Base-by-base conservation (phyloP, 805 yeast species). In the Candida taoyuanica region DNA sequence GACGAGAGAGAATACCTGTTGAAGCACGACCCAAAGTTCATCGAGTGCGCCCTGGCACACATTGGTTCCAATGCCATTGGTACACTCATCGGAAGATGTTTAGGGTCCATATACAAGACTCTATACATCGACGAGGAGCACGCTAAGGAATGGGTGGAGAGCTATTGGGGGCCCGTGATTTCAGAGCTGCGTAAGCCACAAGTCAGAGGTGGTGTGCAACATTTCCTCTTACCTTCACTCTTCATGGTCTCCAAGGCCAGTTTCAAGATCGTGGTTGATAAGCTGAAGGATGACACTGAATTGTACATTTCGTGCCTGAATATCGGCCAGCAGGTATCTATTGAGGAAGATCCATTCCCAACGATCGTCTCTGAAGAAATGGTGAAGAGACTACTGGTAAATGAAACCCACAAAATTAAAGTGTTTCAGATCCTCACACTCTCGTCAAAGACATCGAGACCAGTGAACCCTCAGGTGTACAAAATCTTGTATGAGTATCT, bases 31-130 rank as follows among this genome's bases (percentile, higher is more conserved):
- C 78, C 83, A 1, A 31, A 47, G 1, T 76, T 83, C 42, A 58
- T 77, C 4, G 48, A 47, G 3, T 61, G 61, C 8, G 69, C 83
- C n/a, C 52, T 83, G 12, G 49, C 60, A 3, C 58, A 68, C 14
- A 77, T 83, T 63, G 60, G 65, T 46, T 67, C 78, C 2, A 77
- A 74, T 47, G 73, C 86, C 0, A 55, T 86, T 39, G 81, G 93
- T 0, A 83, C 77, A 43, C 72, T 81, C 3, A 67, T 78, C 15
- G 79, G 84, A n/a, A 81, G 76, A 50, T 67, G 79, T 14, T 40
- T 81, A 1, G 64, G 65, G 6, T 52, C 70, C 0, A 42, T 75
- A 2, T 52, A 70, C 37, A 55, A 63, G 26, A 59, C 59, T 30
- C 42, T 65, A 5, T 66, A 67, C 41, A 49, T 37, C 18, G 50